Evolutionary conservation across 345 rosid genomes (phyloP), one percentile per base, ranked within the genome.

Genomic region (Sonneratia alba): DNA sequence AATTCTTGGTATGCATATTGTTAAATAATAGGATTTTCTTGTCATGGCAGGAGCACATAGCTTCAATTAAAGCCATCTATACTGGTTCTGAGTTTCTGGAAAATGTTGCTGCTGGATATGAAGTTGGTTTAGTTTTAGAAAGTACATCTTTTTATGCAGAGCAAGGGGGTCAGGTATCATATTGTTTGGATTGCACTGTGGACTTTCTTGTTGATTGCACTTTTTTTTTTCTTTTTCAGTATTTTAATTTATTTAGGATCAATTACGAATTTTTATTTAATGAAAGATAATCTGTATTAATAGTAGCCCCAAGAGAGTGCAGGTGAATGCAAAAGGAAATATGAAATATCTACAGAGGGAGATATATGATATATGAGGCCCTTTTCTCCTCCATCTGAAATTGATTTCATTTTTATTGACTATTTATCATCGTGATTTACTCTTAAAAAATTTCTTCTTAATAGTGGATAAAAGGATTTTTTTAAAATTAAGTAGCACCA

Each of bases 91-190:
- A 82, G 75, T 89, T 85, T 77, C 70, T 87, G 80, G 85, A 84
- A 77, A 83, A 79, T 85, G 81, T 81, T 51, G 76, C 69, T 67
- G 57, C 69, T 80, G 86, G 79, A 8, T 67, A 72, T 76, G 96
- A 90, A 43, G 87, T 89, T 77, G 97, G 97, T 71, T 72, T 95
- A 38, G 87, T 95, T 69, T 76, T 92, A 81, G 89, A 83, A 40
- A 89, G 96, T 38, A 88, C 97, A 21, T 85, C 89, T 75, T 95
- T 95, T 86, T 95, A 95, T 78, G 97, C 99, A 37, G 98, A 95
- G 85, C 99, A 92, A 88, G 99, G 99, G 81, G 99, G 99, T 77
- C 99, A 95, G 99, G 98, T 95, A 86, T 66, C 37, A 34, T 34
- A 13, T 62, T 27, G 19, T 62, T 15, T 62, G 36, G 16, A 27